Conservation (phyloP, 1,284 basidiomycete genomes). For the Ganoderma multipileum region DNA sequence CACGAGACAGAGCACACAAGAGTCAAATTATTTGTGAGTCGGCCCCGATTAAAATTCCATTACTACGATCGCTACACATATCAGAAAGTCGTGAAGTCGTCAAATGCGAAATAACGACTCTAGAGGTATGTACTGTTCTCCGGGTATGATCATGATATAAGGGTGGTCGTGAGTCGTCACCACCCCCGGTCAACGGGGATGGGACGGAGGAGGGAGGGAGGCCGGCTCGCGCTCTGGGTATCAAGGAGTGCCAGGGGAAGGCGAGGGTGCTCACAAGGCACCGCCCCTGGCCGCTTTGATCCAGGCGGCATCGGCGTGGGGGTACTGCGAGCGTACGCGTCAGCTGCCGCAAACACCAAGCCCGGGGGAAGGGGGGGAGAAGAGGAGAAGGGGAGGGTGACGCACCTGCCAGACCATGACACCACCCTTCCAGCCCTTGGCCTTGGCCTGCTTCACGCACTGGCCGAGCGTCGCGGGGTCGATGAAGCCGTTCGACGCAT, state of each 20-base stretch:
- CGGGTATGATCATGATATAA: background rate
- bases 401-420: slow-evolving; percentile 26
- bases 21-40: too few species aligned
- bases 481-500: slow-evolving; percentile 65
- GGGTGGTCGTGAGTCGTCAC: background rate
- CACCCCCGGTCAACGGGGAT: background rate
- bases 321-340: slow-evolving; percentile 8
- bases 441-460: slow-evolving; percentile 61
- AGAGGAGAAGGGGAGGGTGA: background rate
- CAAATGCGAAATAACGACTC: background rate
- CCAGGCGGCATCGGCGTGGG: slow-evolving; percentile 26
- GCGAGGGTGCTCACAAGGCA: slow-evolving; percentile 9
- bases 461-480: slow-evolving; percentile 55
- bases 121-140: background rate
- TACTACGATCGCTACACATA: too few species aligned
- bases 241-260: background rate
- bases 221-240: background rate
- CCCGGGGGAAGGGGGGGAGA: too few species aligned
- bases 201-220: background rate
- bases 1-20: too few species aligned
- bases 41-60: too few species aligned
- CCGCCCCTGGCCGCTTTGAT: slow-evolving; percentile 23
- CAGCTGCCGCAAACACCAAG: too few species aligned
- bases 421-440: slow-evolving; percentile 59
- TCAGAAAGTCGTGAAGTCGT: too few species aligned